phyloP scores from a whole-genome alignment of 2,329 filamentous ascomycete species.

The Ceratocystis ficicola region DNA sequence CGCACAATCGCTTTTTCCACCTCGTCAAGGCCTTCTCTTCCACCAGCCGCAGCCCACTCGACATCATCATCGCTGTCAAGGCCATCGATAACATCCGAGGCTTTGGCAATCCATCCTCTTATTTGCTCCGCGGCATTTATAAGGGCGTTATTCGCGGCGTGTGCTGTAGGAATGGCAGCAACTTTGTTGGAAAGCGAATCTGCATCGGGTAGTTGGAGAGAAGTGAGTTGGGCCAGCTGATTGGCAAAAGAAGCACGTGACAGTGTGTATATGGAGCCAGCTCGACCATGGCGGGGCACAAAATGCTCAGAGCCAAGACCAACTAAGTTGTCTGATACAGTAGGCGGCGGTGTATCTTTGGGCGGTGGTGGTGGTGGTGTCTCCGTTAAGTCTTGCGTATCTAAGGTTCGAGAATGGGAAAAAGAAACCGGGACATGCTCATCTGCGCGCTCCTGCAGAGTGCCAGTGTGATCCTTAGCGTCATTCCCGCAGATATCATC shows the following conservation, averaged over 20 bases:
- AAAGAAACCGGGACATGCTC: conserved; percentile 37
- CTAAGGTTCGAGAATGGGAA: conserved; percentile 32
- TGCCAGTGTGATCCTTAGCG: conserved; percentile 49
- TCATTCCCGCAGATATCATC: conserved; percentile 58
- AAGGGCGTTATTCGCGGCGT: conserved; percentile 69
- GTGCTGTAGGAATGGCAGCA: conserved; percentile 69
- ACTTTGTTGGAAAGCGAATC: conserved; percentile 73
- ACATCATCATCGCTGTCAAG: conserved; percentile 94
- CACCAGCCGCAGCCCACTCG: conserved; percentile 87
- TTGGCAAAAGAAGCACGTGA: conserved; percentile 86
- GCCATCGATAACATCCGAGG: conserved; percentile 74
- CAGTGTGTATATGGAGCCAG: conserved; percentile 86
- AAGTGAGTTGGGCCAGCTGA: conserved; percentile 83
- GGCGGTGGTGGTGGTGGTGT: conserved; percentile 26
- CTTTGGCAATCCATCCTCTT: conserved; percentile 83
- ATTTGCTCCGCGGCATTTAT: conserved; percentile 87
- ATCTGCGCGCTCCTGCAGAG: conserved; percentile 43
- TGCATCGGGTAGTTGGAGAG: conserved; percentile 77
- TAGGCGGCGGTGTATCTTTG: conserved; percentile 39
- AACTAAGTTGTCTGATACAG: conserved; percentile 3
- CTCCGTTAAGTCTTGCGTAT: conserved; percentile 21
- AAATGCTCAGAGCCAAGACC: conserved; percentile 39
- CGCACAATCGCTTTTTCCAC: conserved; percentile 63
- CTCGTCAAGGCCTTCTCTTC: conserved; percentile 64
- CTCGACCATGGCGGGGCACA: conserved; percentile 52